These are phyloP conservation scores for Mediolabrus comicus DNA, from an alignment of 108 stramenopile genomes.

Conservation along the genomic window DNA sequence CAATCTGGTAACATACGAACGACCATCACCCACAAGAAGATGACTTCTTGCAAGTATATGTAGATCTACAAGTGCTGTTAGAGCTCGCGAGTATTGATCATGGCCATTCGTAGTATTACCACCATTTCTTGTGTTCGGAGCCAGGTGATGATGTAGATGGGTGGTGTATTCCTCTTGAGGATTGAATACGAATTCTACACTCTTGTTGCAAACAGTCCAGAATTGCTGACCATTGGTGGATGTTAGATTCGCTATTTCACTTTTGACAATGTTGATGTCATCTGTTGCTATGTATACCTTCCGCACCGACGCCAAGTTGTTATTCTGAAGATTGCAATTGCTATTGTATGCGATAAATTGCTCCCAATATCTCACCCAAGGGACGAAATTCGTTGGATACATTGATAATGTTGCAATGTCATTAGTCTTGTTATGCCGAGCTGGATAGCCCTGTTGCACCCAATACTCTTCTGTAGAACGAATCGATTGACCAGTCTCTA, in stretches of 20 bases:
- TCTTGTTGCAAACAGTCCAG: slow-evolving; percentile 1
- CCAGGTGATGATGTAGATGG: background rate
- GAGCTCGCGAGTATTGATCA: background rate
- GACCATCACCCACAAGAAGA: background rate
- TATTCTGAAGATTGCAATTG: background rate
- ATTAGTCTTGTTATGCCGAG: background rate
- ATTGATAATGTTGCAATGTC: background rate
- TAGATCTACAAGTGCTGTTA: slow-evolving; percentile 2
- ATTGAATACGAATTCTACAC: background rate
- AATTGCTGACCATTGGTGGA: background rate
- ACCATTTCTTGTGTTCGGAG: background rate
- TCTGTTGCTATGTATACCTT: background rate
- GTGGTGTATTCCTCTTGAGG: background rate
- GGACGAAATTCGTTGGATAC: background rate
- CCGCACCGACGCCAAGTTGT: background rate
- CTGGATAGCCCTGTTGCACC: background rate
- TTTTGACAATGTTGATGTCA: background rate
- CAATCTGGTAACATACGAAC: background rate
- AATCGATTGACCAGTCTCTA: background rate
- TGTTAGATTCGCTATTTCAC: background rate
- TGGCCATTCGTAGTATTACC: background rate
- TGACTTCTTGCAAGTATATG: background rate
- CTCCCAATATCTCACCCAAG: background rate
- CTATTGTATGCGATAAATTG: background rate
- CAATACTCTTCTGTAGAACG: background rate